Percentiles rank a stretch among this genome's conserved stretches.
Evolutionary conservation across 148 eudicot species (phyloP).

Genomic region (Camellia granthamiana): DNA sequence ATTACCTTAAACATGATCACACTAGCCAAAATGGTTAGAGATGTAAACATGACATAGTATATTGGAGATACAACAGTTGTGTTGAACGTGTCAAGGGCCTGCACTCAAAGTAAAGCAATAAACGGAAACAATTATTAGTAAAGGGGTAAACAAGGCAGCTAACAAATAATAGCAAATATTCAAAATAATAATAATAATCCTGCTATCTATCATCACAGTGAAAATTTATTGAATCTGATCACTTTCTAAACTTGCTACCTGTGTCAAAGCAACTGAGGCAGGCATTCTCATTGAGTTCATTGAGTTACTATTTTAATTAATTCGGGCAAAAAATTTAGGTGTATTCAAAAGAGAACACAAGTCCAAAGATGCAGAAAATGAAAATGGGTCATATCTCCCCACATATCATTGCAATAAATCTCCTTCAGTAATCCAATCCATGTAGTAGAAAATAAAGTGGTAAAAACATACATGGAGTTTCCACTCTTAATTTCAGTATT

Average conservation of each 20-base stretch:
- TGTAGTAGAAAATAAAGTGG: neutral
- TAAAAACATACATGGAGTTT: neutral
- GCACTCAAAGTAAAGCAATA: constrained; percentile 24
- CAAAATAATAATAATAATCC: too few relatives aligned
- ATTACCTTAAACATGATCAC: constrained; percentile 61
- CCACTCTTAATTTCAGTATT: neutral
- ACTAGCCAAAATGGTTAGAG: constrained; percentile 52
- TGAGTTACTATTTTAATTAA: neutral
- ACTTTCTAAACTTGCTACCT: neutral
- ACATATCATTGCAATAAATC: neutral
- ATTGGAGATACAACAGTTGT: constrained; percentile 61
- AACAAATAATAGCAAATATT: neutral
- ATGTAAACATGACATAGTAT: constrained; percentile 58
- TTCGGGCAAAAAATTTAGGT: neutral
- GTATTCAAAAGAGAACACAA: neutral
- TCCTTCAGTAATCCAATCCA: neutral
- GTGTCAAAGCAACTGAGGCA: neutral
- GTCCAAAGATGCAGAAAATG: neutral
- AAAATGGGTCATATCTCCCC: neutral
- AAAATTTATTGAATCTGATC: too few relatives aligned
- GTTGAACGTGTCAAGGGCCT: constrained; percentile 59
- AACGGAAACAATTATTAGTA: neutral
- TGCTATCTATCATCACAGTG: too few relatives aligned
- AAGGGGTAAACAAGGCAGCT: neutral
- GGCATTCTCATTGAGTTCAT: neutral